Evolutionary conservation across 768 basidiomycete species (phyloP), one percentile per base, ranked within the genome.

Genomic region (Suillus discolor): DNA sequence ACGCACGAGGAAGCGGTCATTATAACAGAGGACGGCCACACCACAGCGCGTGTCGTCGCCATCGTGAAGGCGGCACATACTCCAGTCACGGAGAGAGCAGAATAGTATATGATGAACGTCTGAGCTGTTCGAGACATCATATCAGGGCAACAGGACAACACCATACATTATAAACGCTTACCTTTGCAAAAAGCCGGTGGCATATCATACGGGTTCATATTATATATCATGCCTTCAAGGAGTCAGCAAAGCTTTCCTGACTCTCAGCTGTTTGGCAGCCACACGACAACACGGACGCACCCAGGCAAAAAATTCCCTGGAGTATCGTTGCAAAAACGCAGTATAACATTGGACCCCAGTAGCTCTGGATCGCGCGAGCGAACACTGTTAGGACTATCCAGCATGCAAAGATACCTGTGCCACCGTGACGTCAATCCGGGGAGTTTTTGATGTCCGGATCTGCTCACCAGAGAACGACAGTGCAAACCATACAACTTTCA

Each of bases 161-260:
- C 64, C 25, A 70, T 64, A 69, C 72, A 72, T 38, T 67, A 67
- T 15, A 71, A 54, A 34, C 66, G 67, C 82, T 66, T 69, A 87
- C 87, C 79, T 42, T 85, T 75, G 70, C 89, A 90, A 68, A 91
- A 90, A 36, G 71, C 68, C 42, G 71, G 75, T 11, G 88, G 86
- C 88, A 91, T 91, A 23, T 65, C 71, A 59, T 77, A 78, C 1
- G 89, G 87, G 68, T 87, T 79, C 89, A 91, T 90, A 61, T 76
- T 73, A 81, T 86, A 89, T 16, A 87, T 79, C 75, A 90, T 82
- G 13, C 89, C 89, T 90, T 59, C 28, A 25, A 68, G 23, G 20
- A 61, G 15, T 60, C 39, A 69, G 54, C 38, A 42, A 42, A 60
- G 18, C 3, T 4, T 13, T 12, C 4, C n/a, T 12, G n/a, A 23